Conservation (phyloP, 805 yeast species). For the Candida sphagnicola region DNA sequence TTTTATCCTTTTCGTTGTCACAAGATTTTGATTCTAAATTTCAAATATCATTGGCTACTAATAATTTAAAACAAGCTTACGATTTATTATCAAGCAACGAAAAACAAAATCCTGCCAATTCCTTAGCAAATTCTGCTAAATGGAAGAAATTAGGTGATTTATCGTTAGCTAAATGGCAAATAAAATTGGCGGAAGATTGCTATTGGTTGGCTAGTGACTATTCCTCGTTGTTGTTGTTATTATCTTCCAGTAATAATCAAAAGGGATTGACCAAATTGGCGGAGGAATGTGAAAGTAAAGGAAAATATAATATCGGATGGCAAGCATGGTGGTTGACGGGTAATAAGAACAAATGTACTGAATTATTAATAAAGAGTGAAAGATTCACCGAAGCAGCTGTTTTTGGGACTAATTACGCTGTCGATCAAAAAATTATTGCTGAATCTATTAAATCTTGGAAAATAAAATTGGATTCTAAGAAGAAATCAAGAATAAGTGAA, state of each 20-base stretch:
- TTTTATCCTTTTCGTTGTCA: conserved; percentile 78
- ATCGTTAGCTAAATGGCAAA: conserved; percentile 73
- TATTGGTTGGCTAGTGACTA: conserved; percentile 77
- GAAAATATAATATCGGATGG: conserved; percentile 87
- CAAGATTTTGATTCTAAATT: conserved; percentile 89
- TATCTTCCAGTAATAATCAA: conserved; percentile 75
- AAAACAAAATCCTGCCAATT: conserved; percentile 46
- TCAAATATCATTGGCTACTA: conserved; percentile 80
- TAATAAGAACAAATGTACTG: conserved; percentile 58
- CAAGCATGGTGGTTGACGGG: conserved; percentile 88
- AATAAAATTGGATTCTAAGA: conserved; percentile 43
- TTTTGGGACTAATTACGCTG: conserved; percentile 68
- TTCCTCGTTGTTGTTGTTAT: conserved; percentile 74
- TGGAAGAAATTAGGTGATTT: conserved; percentile 93
- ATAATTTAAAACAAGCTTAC: conserved; percentile 67
- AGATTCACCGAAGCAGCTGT: conserved; percentile 83
- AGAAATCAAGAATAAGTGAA: conserved; percentile 56
- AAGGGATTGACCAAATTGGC: conserved; percentile 62
- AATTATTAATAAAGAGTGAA: conserved; percentile 61
- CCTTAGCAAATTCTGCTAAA: conserved; percentile 41
- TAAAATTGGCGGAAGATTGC: conserved; percentile 74
- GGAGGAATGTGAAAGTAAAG: conserved; percentile 59
- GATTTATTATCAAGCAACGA: conserved; percentile 36
- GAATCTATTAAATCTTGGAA: conserved; percentile 66
- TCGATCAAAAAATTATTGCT: conserved; percentile 35